These are phyloP conservation scores for Azolla pinnata DNA, from an alignment of 75 land plant genomes.

Conservation along the genomic window DNA sequence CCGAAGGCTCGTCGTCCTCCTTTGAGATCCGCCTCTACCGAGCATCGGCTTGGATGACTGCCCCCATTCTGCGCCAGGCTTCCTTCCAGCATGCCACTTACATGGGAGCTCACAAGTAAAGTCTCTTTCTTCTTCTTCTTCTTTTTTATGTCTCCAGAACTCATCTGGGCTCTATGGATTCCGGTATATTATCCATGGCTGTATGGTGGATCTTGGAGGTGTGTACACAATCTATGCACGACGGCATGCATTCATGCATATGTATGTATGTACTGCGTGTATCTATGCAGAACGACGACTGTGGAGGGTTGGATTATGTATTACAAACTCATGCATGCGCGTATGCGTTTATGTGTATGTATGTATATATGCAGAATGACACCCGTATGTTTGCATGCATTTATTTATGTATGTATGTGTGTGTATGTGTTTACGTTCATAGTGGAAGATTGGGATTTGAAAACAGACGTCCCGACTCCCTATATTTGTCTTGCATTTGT, in stretches of 20 bases:
- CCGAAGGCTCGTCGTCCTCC: slow-evolving; percentile 64
- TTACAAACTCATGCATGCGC: background rate
- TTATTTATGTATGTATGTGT: background rate
- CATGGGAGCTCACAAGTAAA: slow-evolving; percentile 73
- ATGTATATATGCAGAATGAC: background rate
- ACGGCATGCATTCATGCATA: background rate
- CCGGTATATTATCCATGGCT: no score
- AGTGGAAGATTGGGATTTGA: background rate
- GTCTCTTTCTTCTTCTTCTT: no score
- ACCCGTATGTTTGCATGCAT: background rate
- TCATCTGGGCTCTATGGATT: no score
- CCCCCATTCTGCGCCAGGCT: slow-evolving; percentile 27
- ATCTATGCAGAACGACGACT: background rate
- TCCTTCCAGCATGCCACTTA: slow-evolving; percentile 67
- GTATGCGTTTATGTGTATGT: background rate
- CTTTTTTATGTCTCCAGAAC: no score
- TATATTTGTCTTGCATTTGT: background rate
- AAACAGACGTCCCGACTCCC: background rate
- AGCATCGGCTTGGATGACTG: slow-evolving; percentile 50
- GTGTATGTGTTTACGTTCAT: background rate
- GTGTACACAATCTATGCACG: no score
- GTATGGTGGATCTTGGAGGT: no score
- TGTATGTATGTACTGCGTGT: background rate
- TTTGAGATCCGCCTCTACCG: slow-evolving; percentile 66
- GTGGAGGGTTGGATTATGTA: background rate